phyloP scores from a whole-genome alignment of 306 rosid species.

The Phaseolus lunatus region DNA sequence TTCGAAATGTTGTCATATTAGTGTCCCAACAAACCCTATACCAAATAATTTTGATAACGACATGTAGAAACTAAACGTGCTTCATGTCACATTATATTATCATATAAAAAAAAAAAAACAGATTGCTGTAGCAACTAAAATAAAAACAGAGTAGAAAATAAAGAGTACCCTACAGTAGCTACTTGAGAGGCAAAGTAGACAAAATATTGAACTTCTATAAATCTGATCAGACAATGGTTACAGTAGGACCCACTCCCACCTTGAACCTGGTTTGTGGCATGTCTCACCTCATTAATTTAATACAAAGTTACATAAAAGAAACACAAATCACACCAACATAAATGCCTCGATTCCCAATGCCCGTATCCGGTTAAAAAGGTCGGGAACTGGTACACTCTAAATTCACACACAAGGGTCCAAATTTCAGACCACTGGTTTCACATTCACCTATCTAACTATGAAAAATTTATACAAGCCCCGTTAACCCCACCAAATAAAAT shows the following conservation, averaged over 20 bases:
- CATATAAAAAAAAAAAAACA: too few species aligned
- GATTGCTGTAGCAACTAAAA: too few species aligned
- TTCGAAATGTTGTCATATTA: too few species aligned
- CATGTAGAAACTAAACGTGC: too few species aligned
- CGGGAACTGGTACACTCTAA: constrained; percentile 61
- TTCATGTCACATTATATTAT: too few species aligned
- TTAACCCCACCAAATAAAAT: constrained; percentile 47
- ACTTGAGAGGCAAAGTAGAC: too few species aligned
- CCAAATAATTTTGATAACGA: too few species aligned
- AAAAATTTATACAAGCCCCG: constrained; percentile 38
- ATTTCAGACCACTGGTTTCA: constrained; percentile 61
- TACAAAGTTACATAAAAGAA: constrained; percentile 45
- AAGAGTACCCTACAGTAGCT: too few species aligned
- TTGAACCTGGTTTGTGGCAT: constrained; percentile 54
- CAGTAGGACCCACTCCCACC: constrained; percentile 66
- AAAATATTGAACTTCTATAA: constrained; percentile 31
- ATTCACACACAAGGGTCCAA: constrained; percentile 60
- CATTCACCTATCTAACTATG: constrained; percentile 56
- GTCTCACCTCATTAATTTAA: constrained; percentile 46
- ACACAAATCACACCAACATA: constrained; percentile 51
- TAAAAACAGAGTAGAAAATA: too few species aligned
- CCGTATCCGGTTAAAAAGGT: constrained; percentile 85
- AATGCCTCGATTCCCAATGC: constrained; percentile 55
- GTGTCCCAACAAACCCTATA: too few species aligned
- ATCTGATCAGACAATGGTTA: constrained; percentile 51